phyloP scores from a whole-genome alignment of 2,329 filamentous ascomycete species.

The Scopulariopsis brevicaulis region DNA sequence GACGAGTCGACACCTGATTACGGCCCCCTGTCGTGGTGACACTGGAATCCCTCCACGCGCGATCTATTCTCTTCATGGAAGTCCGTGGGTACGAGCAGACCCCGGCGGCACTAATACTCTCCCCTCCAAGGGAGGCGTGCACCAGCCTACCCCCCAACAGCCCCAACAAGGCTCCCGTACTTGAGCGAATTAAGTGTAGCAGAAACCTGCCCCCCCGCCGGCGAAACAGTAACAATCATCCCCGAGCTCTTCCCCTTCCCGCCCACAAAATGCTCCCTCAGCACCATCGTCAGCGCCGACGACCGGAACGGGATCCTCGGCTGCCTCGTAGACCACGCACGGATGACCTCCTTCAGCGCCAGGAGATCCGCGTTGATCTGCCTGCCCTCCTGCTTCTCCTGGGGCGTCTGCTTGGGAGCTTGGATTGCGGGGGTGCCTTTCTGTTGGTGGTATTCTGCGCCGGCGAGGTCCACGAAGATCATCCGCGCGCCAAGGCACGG shows the following conservation, averaged over 20 bases:
- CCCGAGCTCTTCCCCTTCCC: conserved; percentile 5
- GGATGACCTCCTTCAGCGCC: conserved; percentile 32
- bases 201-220: conserved; percentile 19
- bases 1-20: too few relatives aligned
- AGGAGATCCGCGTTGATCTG: conserved; percentile 33
- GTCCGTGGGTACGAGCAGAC: too few relatives aligned
- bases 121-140: too few relatives aligned
- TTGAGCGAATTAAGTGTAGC: conserved; percentile 30
- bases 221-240: conserved; percentile 22
- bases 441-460: conserved; percentile 27
- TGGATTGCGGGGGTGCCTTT: conserved; percentile 7
- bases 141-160: not conserved
- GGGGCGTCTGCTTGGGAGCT: conserved; percentile 16
- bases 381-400: conserved; percentile 25
- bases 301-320: conserved; percentile 26
- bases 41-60: too few relatives aligned
- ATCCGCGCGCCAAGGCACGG: conserved; percentile 25
- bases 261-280: conserved; percentile 22
- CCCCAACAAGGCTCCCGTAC: conserved; percentile 26
- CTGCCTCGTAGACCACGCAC: conserved; percentile 21
- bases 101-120: too few relatives aligned
- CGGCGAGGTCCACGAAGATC: conserved; percentile 32
- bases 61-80: too few relatives aligned
- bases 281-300: conserved; percentile 28
- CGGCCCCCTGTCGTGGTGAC: too few relatives aligned